Evolutionary conservation across 306 rosid genomes (phyloP).

Genomic region (Vachellia pachyceras): DNA sequence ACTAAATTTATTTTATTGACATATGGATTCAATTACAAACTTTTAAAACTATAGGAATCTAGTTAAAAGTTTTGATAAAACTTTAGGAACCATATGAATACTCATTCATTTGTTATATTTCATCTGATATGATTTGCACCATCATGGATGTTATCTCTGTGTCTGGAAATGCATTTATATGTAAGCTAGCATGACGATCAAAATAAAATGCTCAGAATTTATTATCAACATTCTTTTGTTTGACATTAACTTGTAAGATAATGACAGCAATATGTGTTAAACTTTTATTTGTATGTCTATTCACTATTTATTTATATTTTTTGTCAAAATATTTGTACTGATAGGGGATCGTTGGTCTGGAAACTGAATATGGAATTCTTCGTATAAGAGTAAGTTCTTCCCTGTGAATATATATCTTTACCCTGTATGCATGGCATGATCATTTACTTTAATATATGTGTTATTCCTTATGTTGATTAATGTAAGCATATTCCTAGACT

Average conservation of each 20-base stretch:
- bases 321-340: conserved; percentile 26
- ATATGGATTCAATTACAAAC: neutral
- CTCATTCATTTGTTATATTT: neutral
- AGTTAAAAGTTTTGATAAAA: neutral
- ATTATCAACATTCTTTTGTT: conserved; percentile 29
- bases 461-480: conserved; percentile 18
- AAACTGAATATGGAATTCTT: conserved; percentile 74
- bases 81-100: neutral
- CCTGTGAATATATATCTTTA: conserved; percentile 9
- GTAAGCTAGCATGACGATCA: conserved; percentile 19
- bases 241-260: conserved; percentile 15
- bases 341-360: conserved; percentile 78
- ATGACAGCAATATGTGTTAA: conserved; percentile 13
- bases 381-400: conserved; percentile 66
- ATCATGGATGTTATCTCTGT: conserved; percentile 18
- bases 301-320: conserved; percentile 23
- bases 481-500: conserved; percentile 5
- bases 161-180: neutral
- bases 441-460: conserved; percentile 16
- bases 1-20: neutral
- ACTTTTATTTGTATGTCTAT: conserved; percentile 21
- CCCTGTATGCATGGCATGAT: conserved; percentile 3
- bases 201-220: conserved; percentile 16
- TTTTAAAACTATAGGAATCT: neutral
- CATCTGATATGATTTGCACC: neutral